Percentiles rank a stretch among this genome's conserved stretches.
Evolutionary conservation across 2,329 filamentous ascomycete genomes (phyloP).

Genomic region (Trichoderma sp.): DNA sequence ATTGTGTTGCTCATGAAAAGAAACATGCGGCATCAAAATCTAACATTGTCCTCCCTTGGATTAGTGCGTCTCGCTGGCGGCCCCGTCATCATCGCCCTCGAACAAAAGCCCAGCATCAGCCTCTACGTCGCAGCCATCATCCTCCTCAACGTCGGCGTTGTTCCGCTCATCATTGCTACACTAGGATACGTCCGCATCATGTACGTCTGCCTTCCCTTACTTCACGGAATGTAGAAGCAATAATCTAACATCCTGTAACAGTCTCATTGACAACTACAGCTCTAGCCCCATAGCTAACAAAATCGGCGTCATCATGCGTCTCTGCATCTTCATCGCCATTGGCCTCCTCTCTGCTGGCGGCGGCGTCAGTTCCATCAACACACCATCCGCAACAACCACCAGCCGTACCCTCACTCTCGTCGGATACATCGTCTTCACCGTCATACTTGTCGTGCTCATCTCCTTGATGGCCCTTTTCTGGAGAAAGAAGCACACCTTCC

Average conservation of each 20-base stretch:
- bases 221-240: no score
- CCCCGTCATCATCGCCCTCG: constrained; percentile 27
- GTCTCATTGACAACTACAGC: constrained; percentile 26
- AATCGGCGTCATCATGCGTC: constrained; percentile 22
- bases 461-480: constrained; percentile 23
- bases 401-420: constrained; percentile 24
- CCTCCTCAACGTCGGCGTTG: constrained; percentile 31
- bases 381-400: not conserved
- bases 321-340: constrained; percentile 22
- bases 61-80: constrained; percentile 31
- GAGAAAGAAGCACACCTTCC: constrained; percentile 16
- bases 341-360: constrained; percentile 24
- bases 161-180: constrained; percentile 28
- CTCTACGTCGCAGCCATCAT: constrained; percentile 28
- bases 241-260: not conserved
- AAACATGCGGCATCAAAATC: not conserved
- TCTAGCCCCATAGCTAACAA: constrained; percentile 22
- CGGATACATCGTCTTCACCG: constrained; percentile 26
- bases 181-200: constrained; percentile 29
- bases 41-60: not conserved
- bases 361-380: constrained; percentile 21
- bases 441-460: constrained; percentile 21
- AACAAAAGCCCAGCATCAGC: constrained; percentile 24
- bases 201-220: constrained; percentile 19
- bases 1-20: not conserved